These are phyloP conservation scores for Galium porrigens DNA, from an alignment of 305 asterid genomes.

Conservation along the genomic window DNA sequence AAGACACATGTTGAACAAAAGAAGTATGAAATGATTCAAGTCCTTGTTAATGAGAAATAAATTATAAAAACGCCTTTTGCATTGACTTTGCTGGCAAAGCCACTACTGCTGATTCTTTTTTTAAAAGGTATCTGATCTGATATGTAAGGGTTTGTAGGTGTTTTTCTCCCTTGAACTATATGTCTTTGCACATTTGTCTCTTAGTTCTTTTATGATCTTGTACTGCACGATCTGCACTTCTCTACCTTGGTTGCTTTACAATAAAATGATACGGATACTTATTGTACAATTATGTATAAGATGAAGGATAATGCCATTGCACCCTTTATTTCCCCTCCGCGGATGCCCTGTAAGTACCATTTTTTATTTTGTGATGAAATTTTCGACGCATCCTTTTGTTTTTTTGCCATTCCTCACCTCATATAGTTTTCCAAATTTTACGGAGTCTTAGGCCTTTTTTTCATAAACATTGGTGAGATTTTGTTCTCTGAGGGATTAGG, in stretches of 20 bases:
- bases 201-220: neutral
- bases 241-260: neutral
- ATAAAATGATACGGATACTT: neutral
- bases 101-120: neutral
- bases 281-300: neutral
- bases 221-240: neutral
- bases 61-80: neutral
- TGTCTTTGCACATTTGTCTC: neutral
- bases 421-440: neutral
- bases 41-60: neutral
- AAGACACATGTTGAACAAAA: neutral
- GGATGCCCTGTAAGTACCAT: neutral
- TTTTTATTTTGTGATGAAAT: neutral
- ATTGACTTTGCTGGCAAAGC: neutral
- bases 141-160: neutral
- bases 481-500: neutral
- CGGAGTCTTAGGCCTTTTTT: neutral
- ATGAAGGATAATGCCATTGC: neutral
- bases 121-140: neutral
- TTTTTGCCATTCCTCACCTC: neutral
- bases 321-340: neutral
- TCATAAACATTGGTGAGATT: neutral
- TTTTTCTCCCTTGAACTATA: neutral
- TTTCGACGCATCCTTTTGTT: neutral
- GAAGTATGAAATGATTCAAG: neutral